These are phyloP conservation scores for Pichia norvegensis DNA, from an alignment of 1,139 yeast genomes.

Conservation along the genomic window DNA sequence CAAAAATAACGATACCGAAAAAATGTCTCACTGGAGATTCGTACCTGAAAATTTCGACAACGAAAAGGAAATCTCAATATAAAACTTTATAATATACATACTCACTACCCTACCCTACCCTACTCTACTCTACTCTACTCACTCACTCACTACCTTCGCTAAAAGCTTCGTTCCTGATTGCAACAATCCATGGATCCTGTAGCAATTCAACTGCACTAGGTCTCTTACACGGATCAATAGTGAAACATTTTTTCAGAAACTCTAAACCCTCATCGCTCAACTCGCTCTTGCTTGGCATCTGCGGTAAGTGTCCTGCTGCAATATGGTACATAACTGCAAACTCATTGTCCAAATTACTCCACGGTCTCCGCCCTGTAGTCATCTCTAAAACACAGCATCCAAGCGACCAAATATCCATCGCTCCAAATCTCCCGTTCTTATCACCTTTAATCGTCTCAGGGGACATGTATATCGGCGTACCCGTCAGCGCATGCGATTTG, in stretches of 20 bases:
- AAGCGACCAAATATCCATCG: slow-evolving; percentile 76
- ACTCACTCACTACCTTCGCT: slow-evolving; percentile 29
- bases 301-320: slow-evolving; percentile 92
- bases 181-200: slow-evolving; percentile 84
- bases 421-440: slow-evolving; percentile 57
- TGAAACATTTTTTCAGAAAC: slow-evolving; percentile 70
- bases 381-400: slow-evolving; percentile 78
- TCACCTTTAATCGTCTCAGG: slow-evolving; percentile 92
- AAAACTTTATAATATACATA: slow-evolving; percentile 1
- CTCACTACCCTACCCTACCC: neutral
- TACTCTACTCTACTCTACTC: too few species aligned
- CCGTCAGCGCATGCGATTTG: slow-evolving; percentile 51
- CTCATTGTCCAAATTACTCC: slow-evolving; percentile 91
- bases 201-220: slow-evolving; percentile 79
- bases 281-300: slow-evolving; percentile 72
- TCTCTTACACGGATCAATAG: slow-evolving; percentile 73
- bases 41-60: slow-evolving; percentile 44
- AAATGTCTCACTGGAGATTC: slow-evolving; percentile 64
- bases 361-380: slow-evolving; percentile 79
- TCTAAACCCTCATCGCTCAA: slow-evolving; percentile 63
- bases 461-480: slow-evolving; percentile 97
- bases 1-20: slow-evolving; percentile 17
- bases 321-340: slow-evolving; percentile 99
- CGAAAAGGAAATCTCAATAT: slow-evolving; percentile 50
- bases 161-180: slow-evolving; percentile 65